Evolutionary conservation across 169 alveolate genomes (phyloP).

Genomic region (Pseudocohnilembus persalinus): DNA sequence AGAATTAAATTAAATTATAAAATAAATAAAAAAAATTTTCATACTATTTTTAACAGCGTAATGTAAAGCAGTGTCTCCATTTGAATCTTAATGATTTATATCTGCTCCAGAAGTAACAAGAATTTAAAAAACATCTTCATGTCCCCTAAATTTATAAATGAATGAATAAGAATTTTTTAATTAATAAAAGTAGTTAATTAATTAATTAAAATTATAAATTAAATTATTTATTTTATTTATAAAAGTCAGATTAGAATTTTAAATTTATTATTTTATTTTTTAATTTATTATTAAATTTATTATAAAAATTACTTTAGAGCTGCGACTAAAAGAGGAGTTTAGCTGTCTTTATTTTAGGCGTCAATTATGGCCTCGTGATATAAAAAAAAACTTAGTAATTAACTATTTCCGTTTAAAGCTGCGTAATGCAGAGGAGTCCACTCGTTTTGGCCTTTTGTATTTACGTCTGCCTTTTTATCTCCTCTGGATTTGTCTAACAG

Average conservation of each 20-base stretch:
- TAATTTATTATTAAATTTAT: not conserved
- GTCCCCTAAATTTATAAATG: not conserved
- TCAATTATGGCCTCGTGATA: slow-evolving; percentile 44
- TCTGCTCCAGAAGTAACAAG: slow-evolving; percentile 50
- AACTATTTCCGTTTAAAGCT: slow-evolving; percentile 44
- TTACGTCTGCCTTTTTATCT: slow-evolving; percentile 47
- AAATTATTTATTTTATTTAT: too few species aligned
- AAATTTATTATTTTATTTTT: not conserved
- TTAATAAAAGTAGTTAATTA: too few species aligned
- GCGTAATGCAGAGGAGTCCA: slow-evolving; percentile 65
- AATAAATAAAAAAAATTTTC: not conserved
- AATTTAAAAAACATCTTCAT: slow-evolving; percentile 30
- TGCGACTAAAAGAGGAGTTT: slow-evolving; percentile 38
- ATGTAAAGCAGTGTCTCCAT: slow-evolving; percentile 50
- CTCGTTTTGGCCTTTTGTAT: slow-evolving; percentile 48
- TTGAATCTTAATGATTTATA: slow-evolving; percentile 40
- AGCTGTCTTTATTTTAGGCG: slow-evolving; percentile 21
- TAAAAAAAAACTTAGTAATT: slow-evolving; percentile 42
- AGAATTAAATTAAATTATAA: not conserved
- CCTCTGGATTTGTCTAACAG: slow-evolving; percentile 7
- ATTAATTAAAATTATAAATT: too few species aligned
- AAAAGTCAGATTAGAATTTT: not conserved
- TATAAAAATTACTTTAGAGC: slow-evolving; percentile 9
- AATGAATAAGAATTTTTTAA: not conserved
- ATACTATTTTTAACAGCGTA: slow-evolving; percentile 36